Conservation (phyloP, 139 green algal genomes). For the Chlorella sp. region DNA sequence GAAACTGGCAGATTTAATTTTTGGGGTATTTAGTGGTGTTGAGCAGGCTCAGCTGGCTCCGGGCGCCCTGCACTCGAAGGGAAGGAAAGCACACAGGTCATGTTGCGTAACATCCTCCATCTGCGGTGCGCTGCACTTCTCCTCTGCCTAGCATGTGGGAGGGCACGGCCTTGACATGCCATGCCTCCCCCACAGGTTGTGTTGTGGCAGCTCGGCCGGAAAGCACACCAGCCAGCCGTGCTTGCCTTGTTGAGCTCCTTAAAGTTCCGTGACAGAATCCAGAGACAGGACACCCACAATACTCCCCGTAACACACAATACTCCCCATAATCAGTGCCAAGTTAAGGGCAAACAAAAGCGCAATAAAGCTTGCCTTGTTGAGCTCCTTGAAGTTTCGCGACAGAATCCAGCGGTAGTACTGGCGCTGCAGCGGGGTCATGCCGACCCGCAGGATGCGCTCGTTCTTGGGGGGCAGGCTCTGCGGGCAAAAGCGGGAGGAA, state of each 20-base stretch:
- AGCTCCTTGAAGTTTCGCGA: slow-evolving; percentile 93
- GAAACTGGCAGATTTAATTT: no score
- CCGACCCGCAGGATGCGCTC: slow-evolving; percentile 91
- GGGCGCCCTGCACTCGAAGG: slow-evolving; percentile 30
- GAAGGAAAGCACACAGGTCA: neutral
- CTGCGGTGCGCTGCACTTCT: no score
- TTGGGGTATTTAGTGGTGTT: slow-evolving; percentile 59
- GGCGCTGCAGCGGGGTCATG: slow-evolving; percentile 93
- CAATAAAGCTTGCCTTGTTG: slow-evolving; percentile 77
- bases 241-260: neutral
- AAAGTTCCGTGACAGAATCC: neutral
- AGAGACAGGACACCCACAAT: no score
- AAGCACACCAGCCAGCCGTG: no score
- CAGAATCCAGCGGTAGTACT: slow-evolving; percentile 98
- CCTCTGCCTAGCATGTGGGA: no score
- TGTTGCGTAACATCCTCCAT: no score
- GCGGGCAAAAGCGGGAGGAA: neutral
- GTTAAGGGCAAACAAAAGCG: neutral
- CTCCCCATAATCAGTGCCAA: neutral
- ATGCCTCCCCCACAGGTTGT: no score
- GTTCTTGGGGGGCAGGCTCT: slow-evolving; percentile 89
- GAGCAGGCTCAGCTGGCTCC: slow-evolving; percentile 75
- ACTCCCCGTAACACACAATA: no score
- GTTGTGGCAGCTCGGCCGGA: no score
- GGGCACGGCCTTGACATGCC: no score